Evolutionary conservation across 2,329 filamentous ascomycete genomes (phyloP), one percentile per base, ranked within the genome.

Genomic region (Raffaelea ambrosiae): DNA sequence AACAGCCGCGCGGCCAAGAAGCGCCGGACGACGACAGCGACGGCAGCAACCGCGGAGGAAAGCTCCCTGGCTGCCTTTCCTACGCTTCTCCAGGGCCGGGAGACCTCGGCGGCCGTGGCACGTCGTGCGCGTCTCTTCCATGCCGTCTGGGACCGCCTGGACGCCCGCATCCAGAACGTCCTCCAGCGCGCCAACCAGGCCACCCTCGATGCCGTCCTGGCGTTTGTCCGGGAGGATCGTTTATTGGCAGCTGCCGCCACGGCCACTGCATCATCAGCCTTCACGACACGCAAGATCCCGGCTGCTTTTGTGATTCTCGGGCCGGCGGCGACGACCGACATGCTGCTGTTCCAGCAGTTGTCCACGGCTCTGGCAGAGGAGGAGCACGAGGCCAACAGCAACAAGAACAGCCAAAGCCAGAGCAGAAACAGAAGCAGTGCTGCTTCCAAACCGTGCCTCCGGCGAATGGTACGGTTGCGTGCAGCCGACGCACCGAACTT

Each of bases 251-350:
- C 31, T 33, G 31, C 9, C 31, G 9, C 9, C 9, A 33, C 31
- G 9, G n/a, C n/a, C n/a, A n/a, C n/a, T n/a, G n/a, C n/a, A n/a
- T n/a, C n/a, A n/a, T n/a, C n/a, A n/a, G n/a, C n/a, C n/a, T n/a
- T n/a, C n/a, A n/a, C n/a, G n/a, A n/a, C n/a, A n/a, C n/a, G n/a
- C n/a, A 57, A 75, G 59, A 75, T 88, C 36, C 81, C 84, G 0
- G 77, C 83, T 8, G 84, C 78, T 2, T 83, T 91, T 55, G 80
- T 91, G 55, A 76, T 88, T 50, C 86, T 85, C 9, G 88, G 87
- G 0, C 84, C 87, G 8, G 88, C 87, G 54, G 84, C 89, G 55
- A 82, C 85, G 33, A 84, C 84, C 2, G 84, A 89, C 61, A 77
- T 81, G 39, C 70, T 85, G 13, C 50, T 90, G n/a, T 89, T 89